phyloP scores from a whole-genome alignment of 2,329 filamentous ascomycete genomes.

The Nigrospora sphaerica region DNA sequence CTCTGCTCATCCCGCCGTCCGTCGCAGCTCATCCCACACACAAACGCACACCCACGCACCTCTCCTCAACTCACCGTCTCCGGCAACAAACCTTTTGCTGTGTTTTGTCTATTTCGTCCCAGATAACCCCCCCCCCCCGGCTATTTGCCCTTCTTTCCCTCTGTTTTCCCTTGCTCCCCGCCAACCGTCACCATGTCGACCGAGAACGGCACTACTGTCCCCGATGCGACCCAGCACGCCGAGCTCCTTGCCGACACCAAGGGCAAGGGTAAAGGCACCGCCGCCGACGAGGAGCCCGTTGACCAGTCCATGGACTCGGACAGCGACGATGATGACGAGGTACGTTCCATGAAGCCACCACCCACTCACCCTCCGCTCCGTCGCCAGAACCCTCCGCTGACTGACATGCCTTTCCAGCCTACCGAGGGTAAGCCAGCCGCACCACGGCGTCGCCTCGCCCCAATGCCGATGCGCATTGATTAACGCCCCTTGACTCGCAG shows the following conservation, averaged over 20 bases:
- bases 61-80: no score
- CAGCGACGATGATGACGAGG: conserved; percentile 63
- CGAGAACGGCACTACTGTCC: conserved; percentile 39
- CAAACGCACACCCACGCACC: no score
- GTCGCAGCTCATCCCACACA: no score
- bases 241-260: conserved; percentile 53
- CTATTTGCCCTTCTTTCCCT: conserved; percentile 1
- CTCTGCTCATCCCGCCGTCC: no score
- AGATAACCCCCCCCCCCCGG: neutral
- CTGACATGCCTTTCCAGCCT: neutral
- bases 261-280: conserved; percentile 79
- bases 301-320: conserved; percentile 69
- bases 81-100: no score
- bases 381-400: neutral
- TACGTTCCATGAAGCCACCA: conserved; percentile 37
- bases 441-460: no score
- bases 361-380: conserved; percentile 5
- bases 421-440: neutral
- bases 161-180: neutral
- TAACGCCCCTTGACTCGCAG: conserved; percentile 25
- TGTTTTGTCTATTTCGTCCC: no score
- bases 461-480: conserved; percentile 7
- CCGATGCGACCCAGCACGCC: conserved; percentile 33
- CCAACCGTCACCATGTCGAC: conserved; percentile 34
- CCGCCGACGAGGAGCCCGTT: conserved; percentile 41